Conservation (phyloP, 2,329 filamentous ascomycete genomes). For the Fusarium napiforme region DNA sequence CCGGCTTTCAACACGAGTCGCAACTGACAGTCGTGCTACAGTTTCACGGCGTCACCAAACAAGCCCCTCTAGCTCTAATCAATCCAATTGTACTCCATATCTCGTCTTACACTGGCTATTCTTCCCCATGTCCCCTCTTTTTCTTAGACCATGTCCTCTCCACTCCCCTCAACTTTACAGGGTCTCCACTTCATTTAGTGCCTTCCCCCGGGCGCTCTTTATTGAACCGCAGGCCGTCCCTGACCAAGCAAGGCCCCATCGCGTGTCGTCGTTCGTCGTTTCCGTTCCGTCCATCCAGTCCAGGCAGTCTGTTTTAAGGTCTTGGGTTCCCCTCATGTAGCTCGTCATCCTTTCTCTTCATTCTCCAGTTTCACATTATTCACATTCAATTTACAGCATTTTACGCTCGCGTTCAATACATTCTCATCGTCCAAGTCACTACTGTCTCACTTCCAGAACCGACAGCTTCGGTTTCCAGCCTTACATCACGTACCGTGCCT, state of each 20-base stretch:
- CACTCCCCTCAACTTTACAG: constrained; percentile 32
- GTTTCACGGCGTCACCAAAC: constrained; percentile 37
- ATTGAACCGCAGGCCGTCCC: constrained; percentile 30
- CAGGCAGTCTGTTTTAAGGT: constrained; percentile 21
- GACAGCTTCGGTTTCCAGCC: background rate
- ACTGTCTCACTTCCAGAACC: constrained; percentile 15
- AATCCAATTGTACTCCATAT: background rate
- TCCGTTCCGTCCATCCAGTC: constrained; percentile 12
- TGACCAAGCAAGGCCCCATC: constrained; percentile 23
- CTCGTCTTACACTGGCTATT: constrained; percentile 13
- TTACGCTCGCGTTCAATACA: constrained; percentile 9
- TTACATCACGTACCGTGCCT: background rate
- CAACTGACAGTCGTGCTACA: constrained; percentile 13
- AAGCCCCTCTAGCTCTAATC: constrained; percentile 8
- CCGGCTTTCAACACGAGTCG: constrained; percentile 20
- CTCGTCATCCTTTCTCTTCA: constrained; percentile 13
- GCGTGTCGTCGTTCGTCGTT: constrained; percentile 26
- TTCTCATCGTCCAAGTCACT: constrained; percentile 13
- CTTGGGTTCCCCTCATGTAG: constrained; percentile 26
- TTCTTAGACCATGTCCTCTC: constrained; percentile 21
- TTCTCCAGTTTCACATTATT: constrained; percentile 3
- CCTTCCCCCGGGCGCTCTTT: constrained; percentile 7
- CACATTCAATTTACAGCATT: background rate
- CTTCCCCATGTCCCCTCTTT: constrained; percentile 24
- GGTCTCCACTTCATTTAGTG: constrained; percentile 29